Evolutionary conservation across 306 rosid genomes (phyloP).

Genomic region (barrel medic (Medicago truncatula)): MtrunA17r5.0-ANR NC_053049.1:40436501-40437000

Average conservation of each 20-base stretch:
- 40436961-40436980: constrained; percentile 58
- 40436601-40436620: background rate
- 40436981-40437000: constrained; percentile 70
- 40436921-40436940: constrained; percentile 39
- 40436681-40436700: background rate
- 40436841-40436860: background rate
- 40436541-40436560: constrained; percentile 61
- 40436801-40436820: background rate
- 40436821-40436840: no score
- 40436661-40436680: background rate
- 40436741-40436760: background rate
- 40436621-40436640: background rate
- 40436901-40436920: background rate
- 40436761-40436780: background rate
- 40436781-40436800: no score
- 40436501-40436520: constrained; percentile 76
- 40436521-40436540: constrained; percentile 33
- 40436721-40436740: background rate
- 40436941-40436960: constrained; percentile 69
- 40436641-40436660: background rate
- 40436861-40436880: background rate
- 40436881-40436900: background rate
- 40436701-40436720: background rate
- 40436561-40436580: constrained; percentile 37
- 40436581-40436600: constrained; percentile 32